phyloP scores from a whole-genome alignment of 106 monocot genomes.

The Acorus gramineus region DNA sequence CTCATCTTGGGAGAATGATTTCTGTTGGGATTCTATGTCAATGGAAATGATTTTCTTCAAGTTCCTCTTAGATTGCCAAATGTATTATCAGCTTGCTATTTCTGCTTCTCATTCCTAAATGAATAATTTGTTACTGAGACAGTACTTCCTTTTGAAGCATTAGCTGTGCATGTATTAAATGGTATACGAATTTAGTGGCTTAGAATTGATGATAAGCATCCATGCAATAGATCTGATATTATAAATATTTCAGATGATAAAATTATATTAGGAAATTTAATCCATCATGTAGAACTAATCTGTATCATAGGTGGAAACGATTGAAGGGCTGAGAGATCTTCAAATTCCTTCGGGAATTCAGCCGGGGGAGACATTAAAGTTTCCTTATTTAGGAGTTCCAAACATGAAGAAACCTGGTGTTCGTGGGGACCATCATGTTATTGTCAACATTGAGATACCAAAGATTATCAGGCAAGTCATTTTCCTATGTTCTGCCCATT shows the following conservation, averaged over 20 bases:
- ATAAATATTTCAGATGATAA: neutral
- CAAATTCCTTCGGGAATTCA: slow-evolving; percentile 78
- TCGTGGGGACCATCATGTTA: slow-evolving; percentile 86
- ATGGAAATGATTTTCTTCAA: too few species aligned
- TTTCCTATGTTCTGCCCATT: neutral
- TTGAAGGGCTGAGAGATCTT: slow-evolving; percentile 67
- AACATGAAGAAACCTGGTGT: slow-evolving; percentile 66
- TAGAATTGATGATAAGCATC: neutral
- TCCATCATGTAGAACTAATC: neutral
- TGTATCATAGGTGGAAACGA: slow-evolving; percentile 68
- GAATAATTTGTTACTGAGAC: too few species aligned
- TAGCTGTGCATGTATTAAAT: too few species aligned
- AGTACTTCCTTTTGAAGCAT: too few species aligned
- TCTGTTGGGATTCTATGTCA: too few species aligned
- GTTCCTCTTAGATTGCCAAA: too few species aligned
- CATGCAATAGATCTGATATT: slow-evolving; percentile 1
- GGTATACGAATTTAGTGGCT: too few species aligned
- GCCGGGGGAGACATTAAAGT: slow-evolving; percentile 60
- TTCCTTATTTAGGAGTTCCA: slow-evolving; percentile 74
- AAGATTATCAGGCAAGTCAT: slow-evolving; percentile 59
- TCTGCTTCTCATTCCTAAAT: too few species aligned
- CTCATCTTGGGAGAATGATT: too few species aligned
- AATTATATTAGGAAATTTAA: too few species aligned
- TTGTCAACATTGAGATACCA: slow-evolving; percentile 62
- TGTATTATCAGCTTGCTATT: too few species aligned